Conservation (phyloP, 2,329 filamentous ascomycete species). For the Fragosphaeria purpurea region DNA sequence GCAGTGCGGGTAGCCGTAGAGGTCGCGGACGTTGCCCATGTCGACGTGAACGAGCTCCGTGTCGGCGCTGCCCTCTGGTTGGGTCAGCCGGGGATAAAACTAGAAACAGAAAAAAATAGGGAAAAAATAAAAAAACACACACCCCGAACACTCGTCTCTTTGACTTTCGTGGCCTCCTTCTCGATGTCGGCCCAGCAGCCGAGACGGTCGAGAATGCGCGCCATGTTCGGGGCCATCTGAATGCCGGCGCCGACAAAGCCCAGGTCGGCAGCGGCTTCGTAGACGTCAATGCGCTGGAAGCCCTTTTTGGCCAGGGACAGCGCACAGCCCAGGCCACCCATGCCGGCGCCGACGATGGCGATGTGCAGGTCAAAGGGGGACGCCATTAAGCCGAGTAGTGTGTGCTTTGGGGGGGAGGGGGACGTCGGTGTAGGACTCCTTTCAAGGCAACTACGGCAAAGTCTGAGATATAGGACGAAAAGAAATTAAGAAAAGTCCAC, state of each 20-base stretch:
- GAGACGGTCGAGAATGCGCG: slow-evolving; percentile 60
- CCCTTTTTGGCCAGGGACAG: slow-evolving; percentile 67
- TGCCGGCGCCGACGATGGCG: slow-evolving; percentile 39
- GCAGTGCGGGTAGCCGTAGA: slow-evolving; percentile 69
- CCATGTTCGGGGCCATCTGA: slow-evolving; percentile 75
- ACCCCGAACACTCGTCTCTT: slow-evolving; percentile 57
- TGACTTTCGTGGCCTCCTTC: slow-evolving; percentile 59
- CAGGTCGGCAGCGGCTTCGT: slow-evolving; percentile 60
- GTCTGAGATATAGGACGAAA: not conserved
- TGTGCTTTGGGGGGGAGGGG: too few species aligned
- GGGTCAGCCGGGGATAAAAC: too few species aligned
- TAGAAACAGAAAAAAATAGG: too few species aligned
- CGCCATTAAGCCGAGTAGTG: slow-evolving; percentile 12
- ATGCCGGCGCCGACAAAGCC: slow-evolving; percentile 81
- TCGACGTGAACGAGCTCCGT: slow-evolving; percentile 61
- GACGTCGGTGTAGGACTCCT: not conserved
- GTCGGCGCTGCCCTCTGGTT: slow-evolving; percentile 52
- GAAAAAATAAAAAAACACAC: too few species aligned
- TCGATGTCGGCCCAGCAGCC: slow-evolving; percentile 65
- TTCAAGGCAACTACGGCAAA: not conserved
- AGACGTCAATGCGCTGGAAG: slow-evolving; percentile 64
- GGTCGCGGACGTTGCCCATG: slow-evolving; percentile 54
- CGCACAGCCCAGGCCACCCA: slow-evolving; percentile 66
- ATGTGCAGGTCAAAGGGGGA: slow-evolving; percentile 21
- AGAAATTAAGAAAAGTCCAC: not conserved